phyloP scores from a whole-genome alignment of 1,139 yeast species.

The Saccharomyces hybrid region DNA sequence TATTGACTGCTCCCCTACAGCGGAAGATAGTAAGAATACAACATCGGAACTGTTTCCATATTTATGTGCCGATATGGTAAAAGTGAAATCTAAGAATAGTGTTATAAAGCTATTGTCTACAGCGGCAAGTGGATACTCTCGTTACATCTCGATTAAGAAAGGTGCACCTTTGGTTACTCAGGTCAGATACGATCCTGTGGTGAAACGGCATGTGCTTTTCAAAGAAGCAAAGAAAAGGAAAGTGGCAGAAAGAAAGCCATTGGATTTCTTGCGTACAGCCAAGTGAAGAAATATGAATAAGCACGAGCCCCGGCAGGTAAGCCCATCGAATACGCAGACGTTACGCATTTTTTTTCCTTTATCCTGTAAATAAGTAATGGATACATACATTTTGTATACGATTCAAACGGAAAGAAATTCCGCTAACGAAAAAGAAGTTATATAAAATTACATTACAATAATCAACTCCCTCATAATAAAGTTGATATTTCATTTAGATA shows the following conservation, averaged over 20 bases:
- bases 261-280: constrained; percentile 52
- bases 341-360: neutral
- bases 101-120: constrained; percentile 66
- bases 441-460: constrained; percentile 1
- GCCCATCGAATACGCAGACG: constrained; percentile 14
- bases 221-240: constrained; percentile 82
- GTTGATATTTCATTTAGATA: neutral
- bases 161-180: constrained; percentile 71
- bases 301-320: constrained; percentile 7
- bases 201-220: constrained; percentile 76
- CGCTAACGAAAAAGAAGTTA: neutral
- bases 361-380: constrained; percentile 1
- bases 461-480: neutral
- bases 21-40: neutral
- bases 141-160: constrained; percentile 77
- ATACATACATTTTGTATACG: neutral
- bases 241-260: constrained; percentile 56
- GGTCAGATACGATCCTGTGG: constrained; percentile 81
- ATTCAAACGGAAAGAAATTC: neutral
- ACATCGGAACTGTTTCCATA: neutral
- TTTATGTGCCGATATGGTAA: constrained; percentile 20
- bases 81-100: constrained; percentile 46
- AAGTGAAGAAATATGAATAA: constrained; percentile 13
- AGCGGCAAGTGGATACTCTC: constrained; percentile 80
- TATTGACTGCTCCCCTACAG: neutral